These are phyloP conservation scores for Ustulina deusta DNA, from an alignment of 2,329 filamentous ascomycete genomes.

Conservation along the genomic window DNA sequence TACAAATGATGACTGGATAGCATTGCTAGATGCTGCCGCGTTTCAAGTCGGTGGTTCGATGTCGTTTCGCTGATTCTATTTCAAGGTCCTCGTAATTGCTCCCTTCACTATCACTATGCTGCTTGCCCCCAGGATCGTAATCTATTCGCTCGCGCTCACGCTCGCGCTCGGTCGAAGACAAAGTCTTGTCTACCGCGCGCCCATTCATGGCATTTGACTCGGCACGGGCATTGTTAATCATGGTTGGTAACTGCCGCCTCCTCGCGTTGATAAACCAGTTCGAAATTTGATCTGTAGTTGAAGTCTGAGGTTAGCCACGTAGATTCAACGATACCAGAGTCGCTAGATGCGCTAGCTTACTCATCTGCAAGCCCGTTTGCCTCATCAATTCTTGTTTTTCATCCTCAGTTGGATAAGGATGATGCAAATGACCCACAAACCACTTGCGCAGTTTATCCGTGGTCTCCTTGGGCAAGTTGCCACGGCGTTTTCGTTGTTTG, in stretches of 20 bases:
- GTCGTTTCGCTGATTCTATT: conserved; percentile 52
- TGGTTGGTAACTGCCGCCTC: conserved; percentile 71
- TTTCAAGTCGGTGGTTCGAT: conserved; percentile 54
- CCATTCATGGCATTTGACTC: conserved; percentile 63
- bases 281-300: conserved; percentile 71
- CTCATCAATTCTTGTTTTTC: conserved; percentile 86
- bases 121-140: conserved; percentile 54
- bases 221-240: conserved; percentile 68
- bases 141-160: conserved; percentile 52
- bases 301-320: conserved; percentile 37
- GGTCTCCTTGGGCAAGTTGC: conserved; percentile 90
- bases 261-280: conserved; percentile 87
- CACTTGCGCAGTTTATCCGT: conserved; percentile 84
- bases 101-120: conserved; percentile 62
- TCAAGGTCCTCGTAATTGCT: conserved; percentile 60
- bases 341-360: conserved; percentile 60
- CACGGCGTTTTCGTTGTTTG: conserved; percentile 74
- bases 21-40: conserved; percentile 57
- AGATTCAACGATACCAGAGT: not conserved
- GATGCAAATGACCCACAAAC: conserved; percentile 81
- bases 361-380: conserved; percentile 81
- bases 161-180: conserved; percentile 47
- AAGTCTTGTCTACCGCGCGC: conserved; percentile 53
- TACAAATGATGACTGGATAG: not conserved
- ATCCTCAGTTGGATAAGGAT: conserved; percentile 89